Base-by-base conservation (phyloP, 768 basidiomycete species). In the Coprinopsis sp. region DNA sequence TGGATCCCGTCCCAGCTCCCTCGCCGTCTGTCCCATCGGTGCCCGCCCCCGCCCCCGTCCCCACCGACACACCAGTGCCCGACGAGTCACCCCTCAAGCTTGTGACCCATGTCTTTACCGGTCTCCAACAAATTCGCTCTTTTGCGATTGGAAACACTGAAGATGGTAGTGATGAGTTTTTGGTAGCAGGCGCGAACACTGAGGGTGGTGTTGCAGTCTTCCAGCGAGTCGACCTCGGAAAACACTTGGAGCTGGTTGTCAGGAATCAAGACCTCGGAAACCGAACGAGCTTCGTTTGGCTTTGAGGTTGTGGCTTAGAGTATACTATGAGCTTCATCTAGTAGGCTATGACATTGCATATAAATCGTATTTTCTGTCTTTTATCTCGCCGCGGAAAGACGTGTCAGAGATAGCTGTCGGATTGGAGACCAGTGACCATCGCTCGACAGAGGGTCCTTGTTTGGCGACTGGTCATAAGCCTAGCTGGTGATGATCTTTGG, bases 191-290 rank as follows among this genome's bases (percentile, higher is more conserved):
- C 8, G 65, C 67, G 21, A 71, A 67, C 5, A 79, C 79, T 14
- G 66, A 64, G 16, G 78, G 70, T 2, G 83, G 84, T 2, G 74
- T 82, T 10, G 68, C 73, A 22, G 65, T 85, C n/a, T 71, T 79
- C 54, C 66, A 70, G 59, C 70, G 84, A 46, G 73, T 70, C 1
- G 68, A 80, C 12, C 69, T 73, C 1, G 82, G 84, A n/a, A 62
- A 67, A 28, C 69, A 76, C 50, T 61, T 87, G 38, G 57, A 60
- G 39, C 68, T 78, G 48, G 69, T 84, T n/a, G 79, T 71, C 2
- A 64, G 70, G 53, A 83, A 84, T 57, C 63, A 65, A 14, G 71
- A 75, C 33, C 60, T 84, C 16, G 72, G 71, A 6, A 79, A 72
- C 3, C 64, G 77, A 43, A 69, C 76, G 22, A 65, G 69, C 40